These are phyloP conservation scores for Aurifilum marmelostoma DNA, from an alignment of 2,329 filamentous ascomycete genomes.

Conservation along the genomic window DNA sequence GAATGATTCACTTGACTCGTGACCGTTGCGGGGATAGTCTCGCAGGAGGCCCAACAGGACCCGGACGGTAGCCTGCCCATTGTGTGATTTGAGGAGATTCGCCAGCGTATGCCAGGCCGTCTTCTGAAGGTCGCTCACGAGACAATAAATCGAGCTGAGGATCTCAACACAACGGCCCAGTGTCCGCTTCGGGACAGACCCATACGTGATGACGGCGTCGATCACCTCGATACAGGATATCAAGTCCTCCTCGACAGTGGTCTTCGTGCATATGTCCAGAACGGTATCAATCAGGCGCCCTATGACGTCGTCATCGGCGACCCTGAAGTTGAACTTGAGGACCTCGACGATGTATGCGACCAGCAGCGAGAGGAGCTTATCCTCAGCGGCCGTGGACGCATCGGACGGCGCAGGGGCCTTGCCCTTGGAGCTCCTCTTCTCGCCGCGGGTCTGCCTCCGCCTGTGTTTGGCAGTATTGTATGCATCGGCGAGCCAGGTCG, in stretches of 20 bases:
- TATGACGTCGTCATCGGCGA: conserved; percentile 65
- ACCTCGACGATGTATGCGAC: conserved; percentile 69
- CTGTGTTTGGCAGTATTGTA: conserved; percentile 58
- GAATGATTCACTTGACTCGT: conserved; percentile 54
- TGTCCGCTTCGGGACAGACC: conserved; percentile 65
- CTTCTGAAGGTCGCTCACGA: conserved; percentile 63
- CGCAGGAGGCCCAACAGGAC: conserved; percentile 66
- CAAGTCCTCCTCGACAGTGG: conserved; percentile 66
- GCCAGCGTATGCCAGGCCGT: conserved; percentile 71
- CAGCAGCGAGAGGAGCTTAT: conserved; percentile 64
- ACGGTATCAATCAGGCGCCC: conserved; percentile 64
- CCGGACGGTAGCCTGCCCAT: conserved; percentile 70
- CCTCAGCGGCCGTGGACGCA: conserved; percentile 53
- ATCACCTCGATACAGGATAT: conserved; percentile 69
- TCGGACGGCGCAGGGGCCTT: conserved; percentile 35
- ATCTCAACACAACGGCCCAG: conserved; percentile 70
- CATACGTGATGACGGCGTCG: conserved; percentile 72
- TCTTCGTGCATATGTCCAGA: conserved; percentile 69
- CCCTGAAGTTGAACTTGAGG: conserved; percentile 76
- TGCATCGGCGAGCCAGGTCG: conserved; percentile 59
- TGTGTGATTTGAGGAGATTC: conserved; percentile 73
- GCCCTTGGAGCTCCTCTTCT: conserved; percentile 44
- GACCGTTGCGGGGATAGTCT: conserved; percentile 49
- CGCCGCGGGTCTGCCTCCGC: conserved; percentile 50
- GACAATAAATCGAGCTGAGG: conserved; percentile 71